Percentiles rank a stretch among this genome's conserved stretches.
phyloP scores from a whole-genome alignment of 176 grass and related monocot genomes.

The Ensete glaucum region DNA sequence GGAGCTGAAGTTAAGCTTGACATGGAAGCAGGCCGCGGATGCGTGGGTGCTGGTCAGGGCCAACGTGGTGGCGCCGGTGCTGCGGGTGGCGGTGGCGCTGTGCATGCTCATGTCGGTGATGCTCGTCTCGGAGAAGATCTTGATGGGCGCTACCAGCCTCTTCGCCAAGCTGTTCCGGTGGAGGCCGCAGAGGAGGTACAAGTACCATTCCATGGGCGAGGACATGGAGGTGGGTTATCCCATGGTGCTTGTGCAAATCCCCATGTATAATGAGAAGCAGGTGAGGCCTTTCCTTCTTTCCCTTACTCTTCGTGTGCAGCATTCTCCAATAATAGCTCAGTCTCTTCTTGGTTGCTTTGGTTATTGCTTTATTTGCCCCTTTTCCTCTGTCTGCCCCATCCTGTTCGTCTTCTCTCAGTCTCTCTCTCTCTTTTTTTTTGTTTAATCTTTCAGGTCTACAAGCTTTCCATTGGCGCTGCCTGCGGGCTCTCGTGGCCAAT shows the following conservation, averaged over 20 bases:
- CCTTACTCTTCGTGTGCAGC: neutral
- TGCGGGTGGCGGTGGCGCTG: neutral
- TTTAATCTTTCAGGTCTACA: slow-evolving; percentile 59
- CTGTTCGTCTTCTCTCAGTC: no score
- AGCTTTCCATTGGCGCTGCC: slow-evolving; percentile 68
- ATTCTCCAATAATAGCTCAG: neutral
- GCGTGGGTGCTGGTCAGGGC: neutral
- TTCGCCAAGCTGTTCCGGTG: slow-evolving; percentile 3
- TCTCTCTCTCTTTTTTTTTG: neutral
- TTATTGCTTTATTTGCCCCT: no score
- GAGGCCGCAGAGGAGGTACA: slow-evolving; percentile 3
- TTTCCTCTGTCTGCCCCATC: no score
- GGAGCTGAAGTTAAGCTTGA: neutral
- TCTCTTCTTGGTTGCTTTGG: neutral
- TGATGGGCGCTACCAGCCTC: slow-evolving; percentile 7
- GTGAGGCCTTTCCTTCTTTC: neutral
- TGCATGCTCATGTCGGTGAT: slow-evolving; percentile 12
- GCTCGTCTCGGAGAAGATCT: neutral
- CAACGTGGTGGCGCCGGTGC: slow-evolving; percentile 6
- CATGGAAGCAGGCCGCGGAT: neutral
- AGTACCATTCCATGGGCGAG: neutral
- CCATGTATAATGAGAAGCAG: slow-evolving; percentile 61
- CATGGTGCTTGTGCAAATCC: slow-evolving; percentile 71
- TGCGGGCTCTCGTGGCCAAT: slow-evolving; percentile 73
- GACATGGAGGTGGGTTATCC: slow-evolving; percentile 20